Base-by-base conservation (phyloP, 208 protist genomes). In the Acanthamoeba triangularis region DNA sequence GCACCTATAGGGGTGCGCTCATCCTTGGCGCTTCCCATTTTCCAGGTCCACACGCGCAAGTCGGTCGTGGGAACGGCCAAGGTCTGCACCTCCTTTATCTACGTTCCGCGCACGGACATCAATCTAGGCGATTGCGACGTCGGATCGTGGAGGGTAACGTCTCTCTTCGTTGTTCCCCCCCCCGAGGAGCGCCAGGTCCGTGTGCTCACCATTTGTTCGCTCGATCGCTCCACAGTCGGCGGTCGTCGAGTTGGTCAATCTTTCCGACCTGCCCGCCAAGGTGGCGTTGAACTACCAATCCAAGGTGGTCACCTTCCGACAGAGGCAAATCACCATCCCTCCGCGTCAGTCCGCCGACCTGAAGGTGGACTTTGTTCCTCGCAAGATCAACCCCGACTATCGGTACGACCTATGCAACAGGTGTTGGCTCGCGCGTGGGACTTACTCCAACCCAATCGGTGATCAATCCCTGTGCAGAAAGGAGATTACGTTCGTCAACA, bases 401-500 rank as follows among this genome's bases (percentile, higher is more conserved):
- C 47, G 78, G 78, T 59, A 87, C 72, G 10, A 10, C 49, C 28
- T 87, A 10, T 30, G 4, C 44, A 20, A n/a, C 1, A 41, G n/a
- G 33, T 52, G 8, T 7, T 49, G 13, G 25, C 16, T 30, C 25
- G 30, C 25, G 76, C 76, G 1, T 25, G 16, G 14, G 41, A 54
- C 49, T 87, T 18, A 87, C n/a, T 30, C 28, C 6, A 20, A 30
- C 3, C 13, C 14, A 2, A 37, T 10, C 78, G 18, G 54, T 23
- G 54, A 23, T 23, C 13, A 47, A 47, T 44, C 3, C 41, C 78
- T 54, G 33, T 13, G 97, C 54, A 67, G 95, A 8, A 98, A 98
- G 85, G 87, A 97, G 91, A 95, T 98, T 25, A 97, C 96, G 3
- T 85, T 98, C 52, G 54, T 95, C 33, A 98, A 98, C 82, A 18